These are phyloP conservation scores for Mycena galopus DNA, from an alignment of 768 basidiomycete species.

Conservation along the genomic window DNA sequence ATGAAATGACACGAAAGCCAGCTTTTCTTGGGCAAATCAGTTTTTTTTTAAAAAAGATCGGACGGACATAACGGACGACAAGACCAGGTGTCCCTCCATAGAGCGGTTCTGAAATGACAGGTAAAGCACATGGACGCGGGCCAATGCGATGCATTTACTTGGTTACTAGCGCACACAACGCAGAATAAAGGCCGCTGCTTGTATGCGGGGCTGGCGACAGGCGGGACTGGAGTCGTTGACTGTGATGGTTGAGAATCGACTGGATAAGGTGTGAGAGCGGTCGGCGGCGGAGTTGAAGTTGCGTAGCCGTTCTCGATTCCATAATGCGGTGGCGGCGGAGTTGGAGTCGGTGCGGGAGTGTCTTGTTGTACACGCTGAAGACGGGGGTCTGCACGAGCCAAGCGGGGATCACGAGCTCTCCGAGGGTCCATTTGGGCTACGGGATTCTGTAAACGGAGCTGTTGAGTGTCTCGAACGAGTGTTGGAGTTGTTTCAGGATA, in stretches of 20 bases:
- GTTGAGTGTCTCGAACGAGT: constrained; percentile 33
- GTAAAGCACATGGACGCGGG: constrained; percentile 20
- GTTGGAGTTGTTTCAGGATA: constrained; percentile 18
- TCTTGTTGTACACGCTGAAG: constrained; percentile 62
- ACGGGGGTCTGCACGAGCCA: constrained; percentile 78
- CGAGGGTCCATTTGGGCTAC: constrained; percentile 76
- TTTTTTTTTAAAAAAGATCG: constrained; percentile 3
- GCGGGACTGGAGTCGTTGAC: constrained; percentile 12
- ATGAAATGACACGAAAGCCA: constrained; percentile 91
- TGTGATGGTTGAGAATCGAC: constrained; percentile 21
- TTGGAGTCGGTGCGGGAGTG: constrained; percentile 54
- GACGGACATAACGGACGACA: constrained; percentile 71
- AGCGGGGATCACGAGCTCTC: constrained; percentile 83
- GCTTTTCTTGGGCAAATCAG: constrained; percentile 76
- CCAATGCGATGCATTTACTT: constrained; percentile 66
- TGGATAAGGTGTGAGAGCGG: constrained; percentile 13
- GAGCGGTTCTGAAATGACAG: constrained; percentile 82
- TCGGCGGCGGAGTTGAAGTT: constrained; percentile 20
- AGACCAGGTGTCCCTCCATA: constrained; percentile 96
- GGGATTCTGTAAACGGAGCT: constrained; percentile 21
- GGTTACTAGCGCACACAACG: constrained; percentile 99
- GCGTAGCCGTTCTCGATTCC: constrained; percentile 30
- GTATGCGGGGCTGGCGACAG: constrained; percentile 48
- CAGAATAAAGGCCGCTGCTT: constrained; percentile 90
- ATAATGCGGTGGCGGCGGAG: constrained; percentile 41